These are phyloP conservation scores for Carex scoparia DNA, from an alignment of 176 grass and related monocot species.

Conservation along the genomic window DNA sequence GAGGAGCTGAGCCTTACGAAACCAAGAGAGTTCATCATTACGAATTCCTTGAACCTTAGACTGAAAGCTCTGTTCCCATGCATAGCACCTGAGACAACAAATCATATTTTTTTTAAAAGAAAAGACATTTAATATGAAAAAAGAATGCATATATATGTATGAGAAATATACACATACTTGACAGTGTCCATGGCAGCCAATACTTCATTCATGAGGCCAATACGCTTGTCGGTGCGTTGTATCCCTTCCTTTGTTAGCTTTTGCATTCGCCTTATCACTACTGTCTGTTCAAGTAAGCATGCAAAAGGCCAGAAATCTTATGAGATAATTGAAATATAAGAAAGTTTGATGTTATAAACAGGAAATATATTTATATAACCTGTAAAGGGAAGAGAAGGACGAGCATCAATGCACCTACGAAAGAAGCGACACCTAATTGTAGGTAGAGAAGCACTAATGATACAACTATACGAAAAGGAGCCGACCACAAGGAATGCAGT, in stretches of 20 bases:
- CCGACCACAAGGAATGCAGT: conserved; percentile 96
- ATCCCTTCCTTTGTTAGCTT: conserved; percentile 87
- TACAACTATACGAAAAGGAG: conserved; percentile 92
- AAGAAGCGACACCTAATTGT: conserved; percentile 76
- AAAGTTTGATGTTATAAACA: conserved; percentile 11
- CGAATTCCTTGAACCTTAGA: conserved; percentile 86
- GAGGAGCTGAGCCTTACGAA: conserved; percentile 82
- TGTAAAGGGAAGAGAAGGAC: conserved; percentile 88
- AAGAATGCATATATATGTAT: neutral
- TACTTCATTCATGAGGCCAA: conserved; percentile 97
- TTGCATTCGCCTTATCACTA: conserved; percentile 93
- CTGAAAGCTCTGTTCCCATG: conserved; percentile 99
- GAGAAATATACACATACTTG: conserved; percentile 62
- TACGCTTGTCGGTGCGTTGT: conserved; percentile 97
- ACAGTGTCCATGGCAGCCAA: conserved; percentile 99
- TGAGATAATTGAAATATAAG: neutral
- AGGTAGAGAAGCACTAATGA: conserved; percentile 71
- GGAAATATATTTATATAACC: conserved; percentile 48
- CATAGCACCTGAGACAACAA: conserved; percentile 59
- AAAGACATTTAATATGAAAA: neutral
- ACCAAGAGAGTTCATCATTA: conserved; percentile 96
- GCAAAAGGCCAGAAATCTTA: conserved; percentile 20
- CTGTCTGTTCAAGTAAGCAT: conserved; percentile 48
- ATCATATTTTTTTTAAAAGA: neutral
- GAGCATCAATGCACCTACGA: conserved; percentile 68